Percentiles rank a stretch among this genome's conserved stretches.
These are phyloP conservation scores for Prunella vulgaris DNA, from an alignment of 257 asterid species.

Conservation along the genomic window DNA sequence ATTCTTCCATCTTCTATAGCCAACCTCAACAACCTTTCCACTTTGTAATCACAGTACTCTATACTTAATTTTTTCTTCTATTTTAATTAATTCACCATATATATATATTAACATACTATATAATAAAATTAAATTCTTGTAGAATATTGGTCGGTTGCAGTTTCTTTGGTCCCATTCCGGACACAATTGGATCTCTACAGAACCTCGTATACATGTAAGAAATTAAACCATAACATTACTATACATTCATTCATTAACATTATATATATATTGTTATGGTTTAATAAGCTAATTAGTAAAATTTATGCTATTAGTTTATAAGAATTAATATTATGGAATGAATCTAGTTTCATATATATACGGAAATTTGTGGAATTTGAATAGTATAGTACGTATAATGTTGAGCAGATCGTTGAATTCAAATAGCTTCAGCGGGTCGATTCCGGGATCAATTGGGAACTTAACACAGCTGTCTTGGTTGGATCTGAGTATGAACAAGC, in stretches of 20 bases:
- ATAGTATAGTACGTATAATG: too few relatives aligned
- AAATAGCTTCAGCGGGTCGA: conserved; percentile 64
- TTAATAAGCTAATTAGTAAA: too few relatives aligned
- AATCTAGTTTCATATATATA: too few relatives aligned
- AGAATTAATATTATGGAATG: too few relatives aligned
- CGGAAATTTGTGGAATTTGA: too few relatives aligned
- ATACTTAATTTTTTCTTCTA: neutral
- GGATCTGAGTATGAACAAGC: conserved; percentile 66
- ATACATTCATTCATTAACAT: neutral
- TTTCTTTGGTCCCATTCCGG: conserved; percentile 82
- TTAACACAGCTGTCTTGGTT: conserved; percentile 73
- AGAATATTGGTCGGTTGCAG: conserved; percentile 85
- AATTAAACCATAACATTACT: too few relatives aligned
- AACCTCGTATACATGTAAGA: conserved; percentile 76
- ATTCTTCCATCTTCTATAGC: conserved; percentile 72
- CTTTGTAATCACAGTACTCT: conserved; percentile 43
- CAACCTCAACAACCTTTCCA: conserved; percentile 59
- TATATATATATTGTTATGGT: too few relatives aligned
- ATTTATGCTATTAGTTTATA: too few relatives aligned
- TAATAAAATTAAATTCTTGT: conserved; percentile 14
- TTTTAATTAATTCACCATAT: conserved; percentile 2
- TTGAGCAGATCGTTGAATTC: conserved; percentile 50
- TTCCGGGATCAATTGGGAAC: conserved; percentile 76
- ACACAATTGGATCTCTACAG: conserved; percentile 67
- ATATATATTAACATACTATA: neutral